Base-by-base conservation (phyloP, 805 yeast genomes). In the Candida patagonica region DNA sequence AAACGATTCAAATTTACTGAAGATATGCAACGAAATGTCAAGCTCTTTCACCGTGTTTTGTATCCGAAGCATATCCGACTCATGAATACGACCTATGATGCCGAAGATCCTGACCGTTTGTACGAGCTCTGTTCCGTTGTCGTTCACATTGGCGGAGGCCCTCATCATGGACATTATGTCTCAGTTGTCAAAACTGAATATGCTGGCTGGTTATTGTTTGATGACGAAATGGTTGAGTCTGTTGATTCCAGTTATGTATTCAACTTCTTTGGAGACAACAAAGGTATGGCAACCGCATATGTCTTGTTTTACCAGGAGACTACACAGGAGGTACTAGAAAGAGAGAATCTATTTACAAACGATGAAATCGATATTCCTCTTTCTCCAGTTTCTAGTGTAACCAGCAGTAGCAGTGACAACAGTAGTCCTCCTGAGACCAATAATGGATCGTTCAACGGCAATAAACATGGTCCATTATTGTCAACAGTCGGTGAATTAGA, bases 161-260 rank as follows among this genome's bases (percentile, higher is more conserved):
- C 97, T 1, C 87, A 86, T 65, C 96, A 88, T 61, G 98, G 98
- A 0, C 98, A 92, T 57, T 92, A 92, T 58, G 89, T 92, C 7
- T 73, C 95, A 0, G 65, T 92, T 4, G 80, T 92, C 44, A 86
- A 86, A 55, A 80, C 87, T 4, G 77, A 73, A 40, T 68, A 72
- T 17, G 73, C 75, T 30, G 88, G 95, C 0, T 92, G 98, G 98
- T 63, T 92, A 23, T 62, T 92, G 42, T 92, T 84, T 62, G 98
- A 92, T 57, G 98, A 92, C 58, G 97, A 92, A 59, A 78, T 92
- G 4, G 96, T 89, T 1, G 96, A 89, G 56, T 65, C 80, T 12
- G 87, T 92, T 7, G 86, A 80, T 48, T 95, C 86, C 46, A 66
- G 74, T 30, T 86, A 80, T 49, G 96, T 92, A 2, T 70, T 78